These are phyloP conservation scores for Exophiala xenobiotica DNA, from an alignment of 2,329 filamentous ascomycete genomes.

Conservation along the genomic window DNA sequence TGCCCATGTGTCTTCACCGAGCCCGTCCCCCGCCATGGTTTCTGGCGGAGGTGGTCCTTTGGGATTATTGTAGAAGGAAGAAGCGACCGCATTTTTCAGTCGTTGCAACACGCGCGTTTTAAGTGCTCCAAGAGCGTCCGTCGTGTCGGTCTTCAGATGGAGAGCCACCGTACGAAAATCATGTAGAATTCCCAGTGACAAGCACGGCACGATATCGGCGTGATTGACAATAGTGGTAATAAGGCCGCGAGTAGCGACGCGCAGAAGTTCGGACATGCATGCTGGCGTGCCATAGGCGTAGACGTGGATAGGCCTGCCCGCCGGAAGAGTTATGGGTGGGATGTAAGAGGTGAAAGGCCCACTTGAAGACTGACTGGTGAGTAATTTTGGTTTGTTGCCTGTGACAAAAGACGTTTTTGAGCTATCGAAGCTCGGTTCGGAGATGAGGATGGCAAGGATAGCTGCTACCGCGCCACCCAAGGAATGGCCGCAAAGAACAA, in stretches of 20 bases:
- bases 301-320: conserved; percentile 71
- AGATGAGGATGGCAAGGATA: conserved; percentile 68
- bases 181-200: conserved; percentile 71
- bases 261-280: conserved; percentile 68
- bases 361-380: conserved; percentile 25
- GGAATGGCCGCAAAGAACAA: conserved; percentile 69
- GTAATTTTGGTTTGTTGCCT: conserved; percentile 48
- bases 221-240: conserved; percentile 74
- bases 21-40: conserved; percentile 46
- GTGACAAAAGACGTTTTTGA: conserved; percentile 61
- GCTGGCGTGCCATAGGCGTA: conserved; percentile 76
- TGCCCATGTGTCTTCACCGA: conserved; percentile 68
- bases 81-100: conserved; percentile 53
- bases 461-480: conserved; percentile 69
- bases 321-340: conserved; percentile 55
- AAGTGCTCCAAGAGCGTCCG: conserved; percentile 66
- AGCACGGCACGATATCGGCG: conserved; percentile 69
- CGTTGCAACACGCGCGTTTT: conserved; percentile 65
- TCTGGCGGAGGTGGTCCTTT: conserved; percentile 42
- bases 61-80: conserved; percentile 28
- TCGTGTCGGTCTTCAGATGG: conserved; percentile 70
- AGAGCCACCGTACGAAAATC: conserved; percentile 72
- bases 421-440: conserved; percentile 52
- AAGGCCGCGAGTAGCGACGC: conserved; percentile 68
- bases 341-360: conserved; percentile 33